Percentiles rank a stretch among this genome's conserved stretches.
Evolutionary conservation across 176 grass and related monocot genomes (phyloP).

Genomic region (Areca catechu): DNA sequence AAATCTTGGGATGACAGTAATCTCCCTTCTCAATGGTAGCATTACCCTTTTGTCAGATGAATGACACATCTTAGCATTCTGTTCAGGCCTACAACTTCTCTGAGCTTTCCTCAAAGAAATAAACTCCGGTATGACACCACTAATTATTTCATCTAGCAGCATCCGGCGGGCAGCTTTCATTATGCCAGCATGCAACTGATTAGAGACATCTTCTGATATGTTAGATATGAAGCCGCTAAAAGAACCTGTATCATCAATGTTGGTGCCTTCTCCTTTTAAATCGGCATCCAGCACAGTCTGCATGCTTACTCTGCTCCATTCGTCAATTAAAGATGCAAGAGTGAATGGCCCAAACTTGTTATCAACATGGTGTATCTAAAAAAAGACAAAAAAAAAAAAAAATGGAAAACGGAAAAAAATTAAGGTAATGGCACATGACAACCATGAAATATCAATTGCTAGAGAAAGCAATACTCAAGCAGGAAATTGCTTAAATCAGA

Average conservation of each 20-base stretch:
- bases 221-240: conserved; percentile 42
- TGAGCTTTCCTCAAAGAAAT: conserved; percentile 49
- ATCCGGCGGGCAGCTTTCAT: conserved; percentile 84
- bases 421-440: no score
- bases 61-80: conserved; percentile 38
- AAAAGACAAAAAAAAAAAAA: conserved; percentile 18
- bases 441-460: no score
- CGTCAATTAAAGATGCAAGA: conserved; percentile 65
- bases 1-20: no score
- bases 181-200: conserved; percentile 71
- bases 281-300: conserved; percentile 28
- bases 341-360: conserved; percentile 71
- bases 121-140: conserved; percentile 64
- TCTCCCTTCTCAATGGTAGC: neutral
- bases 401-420: no score
- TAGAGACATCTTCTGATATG: conserved; percentile 40
- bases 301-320: conserved; percentile 46
- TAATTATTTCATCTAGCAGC: conserved; percentile 82
- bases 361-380: conserved; percentile 74
- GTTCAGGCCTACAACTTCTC: conserved; percentile 37
- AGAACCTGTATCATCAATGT: conserved; percentile 24
- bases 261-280: neutral
- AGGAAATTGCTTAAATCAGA: no score
- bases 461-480: no score
- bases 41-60: conserved; percentile 12